A percentile compares a stretch with the other conserved stretches of the same genome.
Conservation (phyloP, 495 filamentous ascomycete genomes). For the Podospora tetraspora region DNA sequence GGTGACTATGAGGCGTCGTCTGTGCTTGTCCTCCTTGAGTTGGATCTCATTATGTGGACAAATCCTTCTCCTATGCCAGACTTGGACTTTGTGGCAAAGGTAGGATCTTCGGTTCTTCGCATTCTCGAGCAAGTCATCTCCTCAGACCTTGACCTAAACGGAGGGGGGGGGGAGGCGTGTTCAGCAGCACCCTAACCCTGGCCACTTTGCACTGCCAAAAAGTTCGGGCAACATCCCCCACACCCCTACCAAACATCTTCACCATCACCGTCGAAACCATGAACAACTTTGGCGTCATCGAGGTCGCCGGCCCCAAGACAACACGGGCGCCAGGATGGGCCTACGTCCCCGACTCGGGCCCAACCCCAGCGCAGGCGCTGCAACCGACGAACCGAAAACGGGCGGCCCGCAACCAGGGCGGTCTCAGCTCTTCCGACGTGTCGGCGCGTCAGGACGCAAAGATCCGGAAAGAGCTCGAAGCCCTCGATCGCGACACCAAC, state of each 20-base stretch:
- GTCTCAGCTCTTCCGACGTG: conserved; percentile 58
- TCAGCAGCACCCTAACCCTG: not conserved
- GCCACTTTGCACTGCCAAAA: not conserved
- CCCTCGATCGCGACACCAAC: conserved; percentile 75
- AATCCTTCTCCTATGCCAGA: not conserved
- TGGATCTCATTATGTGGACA: not conserved
- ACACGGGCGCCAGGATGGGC: conserved; percentile 76
- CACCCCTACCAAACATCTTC: not conserved
- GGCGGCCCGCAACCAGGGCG: conserved; percentile 54
- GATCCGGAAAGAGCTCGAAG: conserved; percentile 67
- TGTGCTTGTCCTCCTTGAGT: not conserved
- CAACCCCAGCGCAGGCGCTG: conserved; percentile 49
- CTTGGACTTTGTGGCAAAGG: not conserved
- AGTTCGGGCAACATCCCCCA: not conserved
- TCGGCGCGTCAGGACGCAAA: conserved; percentile 65
- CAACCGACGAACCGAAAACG: conserved; percentile 52
- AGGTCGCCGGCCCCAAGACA: conserved; percentile 64
- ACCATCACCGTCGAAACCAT: conserved; percentile 23
- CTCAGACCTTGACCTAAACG: too few relatives aligned
- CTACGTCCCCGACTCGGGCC: conserved; percentile 74
- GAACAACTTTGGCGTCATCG: conserved; percentile 62
- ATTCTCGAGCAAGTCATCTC: too few relatives aligned
- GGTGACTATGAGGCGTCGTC: not conserved
- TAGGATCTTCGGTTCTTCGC: too few relatives aligned
- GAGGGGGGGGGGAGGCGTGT: too few relatives aligned